Evolutionary conservation across 257 asterid genomes (phyloP), one percentile per base, ranked within the genome.

Genomic region (Salvia splendens): DNA sequence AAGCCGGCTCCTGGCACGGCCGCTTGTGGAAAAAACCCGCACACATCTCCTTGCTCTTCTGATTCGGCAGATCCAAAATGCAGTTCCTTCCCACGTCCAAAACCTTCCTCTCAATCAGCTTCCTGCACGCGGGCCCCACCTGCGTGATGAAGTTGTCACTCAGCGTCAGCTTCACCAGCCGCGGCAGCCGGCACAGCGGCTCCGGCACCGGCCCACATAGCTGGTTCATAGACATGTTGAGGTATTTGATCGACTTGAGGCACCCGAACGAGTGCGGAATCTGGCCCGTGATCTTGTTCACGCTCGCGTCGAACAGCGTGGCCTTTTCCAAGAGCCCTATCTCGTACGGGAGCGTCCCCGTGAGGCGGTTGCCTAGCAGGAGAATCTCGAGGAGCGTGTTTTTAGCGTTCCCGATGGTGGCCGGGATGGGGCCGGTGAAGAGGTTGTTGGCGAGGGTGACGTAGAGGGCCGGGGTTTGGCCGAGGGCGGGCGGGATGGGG

Each of bases 171-270:
- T 65, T 3, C 0, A 9, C 20, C 12, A 86, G 70, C 40, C 51
- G 6, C 0, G 17, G 12, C 6, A 85, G 71, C 28, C 11, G 69
- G 86, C 96, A 89, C 46, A 87, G 0, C 0, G 64, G 15, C 57
- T 89, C 96, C 1, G 93, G 96, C 4, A 89, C 89, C 1, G 67
- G 35, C 5, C 96, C 93, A 62, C 85, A 85, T 1, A 89, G 49
- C 7, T 56, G 32, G 30, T 89, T 89, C 51, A 6, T 6, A 0
- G 92, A 60, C 1, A 87, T 0, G 65, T 83, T 79, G 17, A 89
- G 55, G 1, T 20, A 20, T 42, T 58, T 3, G 78, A 89, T 47
- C 0, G 43, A 54, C 3, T 12, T 6, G 12, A 85, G 64, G 79
- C 96, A 87, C 4, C 91, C 87, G 16, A 87, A 87, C 0, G 96